phyloP scores from a whole-genome alignment of 2,329 filamentous ascomycete species.

The Alternaria conjuncta region DNA sequence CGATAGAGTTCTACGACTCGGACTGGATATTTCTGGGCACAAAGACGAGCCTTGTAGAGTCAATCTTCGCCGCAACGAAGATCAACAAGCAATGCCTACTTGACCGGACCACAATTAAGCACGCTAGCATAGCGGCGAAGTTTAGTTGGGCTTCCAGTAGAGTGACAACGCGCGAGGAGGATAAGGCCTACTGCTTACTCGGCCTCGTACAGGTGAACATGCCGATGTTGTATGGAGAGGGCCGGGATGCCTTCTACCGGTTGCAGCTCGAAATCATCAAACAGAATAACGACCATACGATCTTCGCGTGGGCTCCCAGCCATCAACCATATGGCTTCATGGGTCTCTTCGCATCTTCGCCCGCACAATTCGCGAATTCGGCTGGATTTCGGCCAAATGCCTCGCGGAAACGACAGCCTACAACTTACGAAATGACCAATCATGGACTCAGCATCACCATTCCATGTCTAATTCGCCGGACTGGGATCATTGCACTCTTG shows the following conservation, averaged over 20 bases:
- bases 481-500: background rate
- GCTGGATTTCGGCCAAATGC: background rate
- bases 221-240: background rate
- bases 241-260: background rate
- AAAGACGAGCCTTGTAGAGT: no score
- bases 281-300: background rate
- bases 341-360: background rate
- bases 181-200: background rate
- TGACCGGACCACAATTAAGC: background rate
- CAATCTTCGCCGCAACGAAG: background rate
- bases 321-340: background rate
- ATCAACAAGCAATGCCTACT: background rate
- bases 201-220: background rate
- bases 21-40: background rate
- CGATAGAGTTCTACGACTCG: background rate
- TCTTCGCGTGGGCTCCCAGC: background rate
- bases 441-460: background rate
- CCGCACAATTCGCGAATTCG: background rate
- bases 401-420: background rate
- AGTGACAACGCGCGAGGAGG: background rate
- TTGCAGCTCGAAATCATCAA: background rate
- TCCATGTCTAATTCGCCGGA: background rate
- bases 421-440: background rate
- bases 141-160: background rate
- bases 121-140: background rate